Evolutionary conservation across 306 rosid species (phyloP).

Genomic region (Malus asiatica): DNA sequence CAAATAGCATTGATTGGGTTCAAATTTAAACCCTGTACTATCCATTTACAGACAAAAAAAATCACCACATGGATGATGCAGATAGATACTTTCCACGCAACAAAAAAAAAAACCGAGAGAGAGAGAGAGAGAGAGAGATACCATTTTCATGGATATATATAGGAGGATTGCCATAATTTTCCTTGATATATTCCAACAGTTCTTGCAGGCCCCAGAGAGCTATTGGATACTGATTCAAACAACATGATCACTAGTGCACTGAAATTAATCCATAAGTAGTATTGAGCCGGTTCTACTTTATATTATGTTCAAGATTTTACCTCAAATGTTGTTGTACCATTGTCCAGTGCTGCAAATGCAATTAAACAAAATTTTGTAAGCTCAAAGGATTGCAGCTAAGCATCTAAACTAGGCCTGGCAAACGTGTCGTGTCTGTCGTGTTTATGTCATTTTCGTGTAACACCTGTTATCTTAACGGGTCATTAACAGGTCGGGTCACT

Average conservation of each 20-base stretch:
- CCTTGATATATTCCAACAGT: constrained; percentile 29
- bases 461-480: no score
- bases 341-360: background rate
- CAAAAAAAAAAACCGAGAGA: background rate
- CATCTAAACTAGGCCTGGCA: background rate
- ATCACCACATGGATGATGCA: no score
- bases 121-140: background rate
- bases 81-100: background rate
- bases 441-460: no score
- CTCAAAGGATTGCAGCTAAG: background rate
- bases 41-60: no score
- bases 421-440: no score
- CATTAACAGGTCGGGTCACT: no score
- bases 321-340: constrained; percentile 7
- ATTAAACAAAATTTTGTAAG: background rate
- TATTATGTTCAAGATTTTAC: constrained; percentile 14
- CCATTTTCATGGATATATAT: constrained; percentile 52
- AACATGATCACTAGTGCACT: background rate
- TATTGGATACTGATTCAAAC: constrained; percentile 24
- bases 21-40: no score
- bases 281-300: background rate
- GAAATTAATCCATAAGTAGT: background rate
- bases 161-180: constrained; percentile 30
- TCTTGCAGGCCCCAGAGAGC: constrained; percentile 21
- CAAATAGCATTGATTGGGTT: no score